These are phyloP conservation scores for Neospora caninum DNA, from an alignment of 169 alveolate species.

Conservation along the genomic window DNA sequence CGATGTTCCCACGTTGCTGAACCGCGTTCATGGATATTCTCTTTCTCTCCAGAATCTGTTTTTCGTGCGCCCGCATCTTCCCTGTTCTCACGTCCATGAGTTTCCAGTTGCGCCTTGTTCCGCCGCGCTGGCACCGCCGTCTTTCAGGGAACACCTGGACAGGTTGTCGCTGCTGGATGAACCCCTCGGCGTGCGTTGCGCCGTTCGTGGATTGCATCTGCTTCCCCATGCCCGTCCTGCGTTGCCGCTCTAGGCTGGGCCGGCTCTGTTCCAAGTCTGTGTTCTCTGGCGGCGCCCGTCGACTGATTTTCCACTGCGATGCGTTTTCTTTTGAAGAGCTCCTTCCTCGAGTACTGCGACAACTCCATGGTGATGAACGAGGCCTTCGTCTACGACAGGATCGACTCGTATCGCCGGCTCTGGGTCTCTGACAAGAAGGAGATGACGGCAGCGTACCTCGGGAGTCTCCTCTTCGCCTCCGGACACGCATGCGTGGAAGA, in stretches of 20 bases:
- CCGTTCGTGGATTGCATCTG: not conserved
- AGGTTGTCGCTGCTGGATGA: no score
- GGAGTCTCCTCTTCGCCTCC: conserved; percentile 38
- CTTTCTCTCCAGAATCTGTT: no score
- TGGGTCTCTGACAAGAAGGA: not conserved
- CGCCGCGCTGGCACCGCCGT: no score
- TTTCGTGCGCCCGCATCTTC: no score
- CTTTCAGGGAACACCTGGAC: no score
- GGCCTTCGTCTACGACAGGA: not conserved
- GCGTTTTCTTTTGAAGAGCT: conserved; percentile 27
- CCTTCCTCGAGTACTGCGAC: conserved; percentile 66
- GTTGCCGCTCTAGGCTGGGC: not conserved
- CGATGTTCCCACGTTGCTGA: no score
- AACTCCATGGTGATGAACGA: conserved; percentile 36
- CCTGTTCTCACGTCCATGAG: no score
- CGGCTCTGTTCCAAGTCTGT: not conserved
- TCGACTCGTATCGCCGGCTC: not conserved
- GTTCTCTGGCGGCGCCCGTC: no score
- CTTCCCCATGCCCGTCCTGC: not conserved
- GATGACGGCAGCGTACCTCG: conserved; percentile 25
- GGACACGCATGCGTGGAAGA: conserved; percentile 45
- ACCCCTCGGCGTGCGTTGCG: not conserved
- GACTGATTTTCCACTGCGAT: not conserved
- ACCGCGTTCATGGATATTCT: no score
- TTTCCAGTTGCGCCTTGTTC: no score